Evolutionary conservation across 2,329 filamentous ascomycete genomes (phyloP).

Genomic region (Monosporascus sp.): DNA sequence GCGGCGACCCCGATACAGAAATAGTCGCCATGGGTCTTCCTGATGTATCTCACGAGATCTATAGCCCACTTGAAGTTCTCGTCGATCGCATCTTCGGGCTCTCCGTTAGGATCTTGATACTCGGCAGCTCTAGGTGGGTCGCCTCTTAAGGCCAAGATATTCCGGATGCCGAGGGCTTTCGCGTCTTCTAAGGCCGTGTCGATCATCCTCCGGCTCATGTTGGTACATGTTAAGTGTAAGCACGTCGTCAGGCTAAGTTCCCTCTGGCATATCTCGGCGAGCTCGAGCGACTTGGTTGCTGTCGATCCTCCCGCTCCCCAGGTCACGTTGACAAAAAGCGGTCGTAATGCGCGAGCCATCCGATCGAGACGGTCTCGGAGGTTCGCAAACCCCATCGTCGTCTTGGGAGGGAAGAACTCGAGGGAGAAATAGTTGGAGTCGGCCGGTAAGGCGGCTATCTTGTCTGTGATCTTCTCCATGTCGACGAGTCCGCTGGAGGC

Average conservation of each 20-base stretch:
- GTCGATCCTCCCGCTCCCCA: constrained; percentile 97
- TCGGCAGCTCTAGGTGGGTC: constrained; percentile 88
- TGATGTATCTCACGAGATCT: constrained; percentile 87
- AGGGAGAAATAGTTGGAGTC: constrained; percentile 87
- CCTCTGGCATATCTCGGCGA: constrained; percentile 91
- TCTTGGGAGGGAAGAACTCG: constrained; percentile 99
- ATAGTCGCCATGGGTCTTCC: constrained; percentile 80
- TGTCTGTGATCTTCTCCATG: constrained; percentile 90
- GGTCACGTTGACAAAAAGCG: constrained; percentile 93
- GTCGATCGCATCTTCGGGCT: constrained; percentile 56
- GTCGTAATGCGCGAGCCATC: constrained; percentile 86
- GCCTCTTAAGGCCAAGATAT: constrained; percentile 86
- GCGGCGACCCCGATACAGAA: constrained; percentile 94
- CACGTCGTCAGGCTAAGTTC: constrained; percentile 91
- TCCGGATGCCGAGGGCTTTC: constrained; percentile 83
- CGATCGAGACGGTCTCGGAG: constrained; percentile 87
- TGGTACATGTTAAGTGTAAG: constrained; percentile 93
- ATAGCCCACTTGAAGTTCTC: constrained; percentile 84
- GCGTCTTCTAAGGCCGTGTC: constrained; percentile 88
- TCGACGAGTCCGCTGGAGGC: constrained; percentile 3
- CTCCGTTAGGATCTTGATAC: constrained; percentile 63
- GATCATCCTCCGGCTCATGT: constrained; percentile 83
- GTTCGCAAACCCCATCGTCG: constrained; percentile 90
- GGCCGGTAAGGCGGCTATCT: constrained; percentile 83
- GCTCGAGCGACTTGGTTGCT: constrained; percentile 81